phyloP scores from a whole-genome alignment of 805 yeast species.

The Saccharomycopsis javanensis region DNA sequence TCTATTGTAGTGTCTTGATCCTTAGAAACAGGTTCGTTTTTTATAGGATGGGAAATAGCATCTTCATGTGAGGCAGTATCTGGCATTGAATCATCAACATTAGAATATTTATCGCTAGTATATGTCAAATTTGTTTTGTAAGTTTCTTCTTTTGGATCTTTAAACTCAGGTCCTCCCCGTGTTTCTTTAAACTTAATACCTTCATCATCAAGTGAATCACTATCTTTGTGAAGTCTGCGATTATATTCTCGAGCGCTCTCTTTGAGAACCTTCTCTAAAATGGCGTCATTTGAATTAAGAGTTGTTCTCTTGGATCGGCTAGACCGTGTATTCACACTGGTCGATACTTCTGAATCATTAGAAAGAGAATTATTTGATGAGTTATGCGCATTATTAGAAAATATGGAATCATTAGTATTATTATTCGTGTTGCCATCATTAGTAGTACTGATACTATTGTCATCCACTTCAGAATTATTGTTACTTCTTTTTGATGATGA shows the following conservation, averaged over 20 bases:
- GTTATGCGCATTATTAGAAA: conserved; percentile 20
- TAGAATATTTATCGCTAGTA: neutral
- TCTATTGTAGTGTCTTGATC: conserved; percentile 18
- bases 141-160: neutral
- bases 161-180: conserved; percentile 10
- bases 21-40: neutral
- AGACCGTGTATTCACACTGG: conserved; percentile 16
- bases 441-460: neutral
- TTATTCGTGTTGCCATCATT: neutral
- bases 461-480: neutral
- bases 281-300: conserved; percentile 20
- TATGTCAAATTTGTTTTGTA: neutral
- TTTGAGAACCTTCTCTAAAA: conserved; percentile 35
- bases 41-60: neutral
- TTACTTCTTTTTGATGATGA: neutral
- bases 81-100: neutral
- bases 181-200: conserved; percentile 5
- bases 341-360: neutral
- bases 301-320: conserved; percentile 32
- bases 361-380: neutral
- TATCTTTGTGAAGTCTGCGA: conserved; percentile 4
- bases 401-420: conserved; percentile 20
- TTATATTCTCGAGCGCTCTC: conserved; percentile 48
- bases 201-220: conserved; percentile 3
- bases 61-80: neutral